Base-by-base conservation (phyloP, 169 alveolate species). In the Cryptosporidium muris region DNA sequence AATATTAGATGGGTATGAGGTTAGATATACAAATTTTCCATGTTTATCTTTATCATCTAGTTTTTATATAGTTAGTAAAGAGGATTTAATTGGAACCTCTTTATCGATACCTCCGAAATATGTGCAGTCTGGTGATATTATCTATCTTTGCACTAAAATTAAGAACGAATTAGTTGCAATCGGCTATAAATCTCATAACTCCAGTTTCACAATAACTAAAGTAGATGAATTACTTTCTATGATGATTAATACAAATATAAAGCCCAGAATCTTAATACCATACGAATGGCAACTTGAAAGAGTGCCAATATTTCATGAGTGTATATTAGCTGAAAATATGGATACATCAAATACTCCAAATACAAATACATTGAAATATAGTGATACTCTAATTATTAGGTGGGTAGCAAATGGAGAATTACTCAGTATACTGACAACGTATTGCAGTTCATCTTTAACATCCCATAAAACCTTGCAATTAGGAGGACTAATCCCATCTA, bases 271-370 rank as follows among this genome's bases (percentile, higher is more conserved):
- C 34, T n/a, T 58, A 45, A 58, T 11, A 42, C 40, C 40, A 36
- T 54, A 74, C 43, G 74, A 74, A 45, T 74, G 85, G 85, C 14
- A 34, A 37, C 3, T 74, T 7, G 85, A 74, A 2, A 74, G 60
- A 25, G 42, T 58, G 2, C 62, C 66, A 4, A 74, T 74, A 58
- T 0, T 68, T 43, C 40, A 58, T 11, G 82, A 67, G 7, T 66
- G 60, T 25, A 58, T 51, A 14, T 6, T 60, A 2, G 2, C 51
- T 36, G 68, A 42, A 38, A 37, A 11, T 11, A 47, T 45, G 14
- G 25, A 9, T 14, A 11, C 9, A 16, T 62, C 62, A 2, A 5
- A 56, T 14, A 36, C 37, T 25, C 85, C 85, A 74, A 74, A 74
- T 25, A 34, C 38, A 16, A 43, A 74, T 3, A 45, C 85, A 58